These are phyloP conservation scores for Pythium sukuiense DNA, from an alignment of 352 stramenopile genomes.

Conservation along the genomic window DNA sequence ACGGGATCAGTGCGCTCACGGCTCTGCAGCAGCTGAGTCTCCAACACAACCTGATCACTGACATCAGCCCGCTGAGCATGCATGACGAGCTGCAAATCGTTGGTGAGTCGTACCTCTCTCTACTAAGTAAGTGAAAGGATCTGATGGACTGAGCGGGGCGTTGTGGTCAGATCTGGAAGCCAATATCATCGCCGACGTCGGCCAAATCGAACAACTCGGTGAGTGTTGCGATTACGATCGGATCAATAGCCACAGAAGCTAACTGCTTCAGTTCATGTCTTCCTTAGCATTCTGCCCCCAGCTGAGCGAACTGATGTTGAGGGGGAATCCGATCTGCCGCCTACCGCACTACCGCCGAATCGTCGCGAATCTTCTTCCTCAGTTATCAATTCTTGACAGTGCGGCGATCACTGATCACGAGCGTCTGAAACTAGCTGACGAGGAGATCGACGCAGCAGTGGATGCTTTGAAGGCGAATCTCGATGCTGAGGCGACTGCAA, in stretches of 20 bases:
- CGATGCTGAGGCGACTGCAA: neutral
- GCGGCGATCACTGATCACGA: constrained; percentile 41
- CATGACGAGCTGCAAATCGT: constrained; percentile 83
- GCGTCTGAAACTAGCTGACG: constrained; percentile 43
- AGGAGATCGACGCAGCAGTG: constrained; percentile 51
- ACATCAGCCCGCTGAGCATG: constrained; percentile 84
- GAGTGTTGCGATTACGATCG: constrained; percentile 4
- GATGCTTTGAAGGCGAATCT: constrained; percentile 27
- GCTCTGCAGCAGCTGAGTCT: constrained; percentile 77
- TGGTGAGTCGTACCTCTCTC: constrained; percentile 29
- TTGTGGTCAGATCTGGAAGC: constrained; percentile 54
- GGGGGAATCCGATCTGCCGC: constrained; percentile 63
- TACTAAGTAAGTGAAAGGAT: neutral
- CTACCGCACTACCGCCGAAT: constrained; percentile 65
- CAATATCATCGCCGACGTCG: constrained; percentile 70
- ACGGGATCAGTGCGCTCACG: constrained; percentile 83
- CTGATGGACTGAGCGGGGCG: neutral
- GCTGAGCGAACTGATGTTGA: constrained; percentile 58
- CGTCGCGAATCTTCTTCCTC: constrained; percentile 69
- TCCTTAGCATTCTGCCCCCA: constrained; percentile 60
- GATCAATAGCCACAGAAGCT: neutral
- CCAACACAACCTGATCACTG: constrained; percentile 71
- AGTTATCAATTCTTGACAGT: constrained; percentile 62
- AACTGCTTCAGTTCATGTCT: neutral
- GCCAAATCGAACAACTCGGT: constrained; percentile 80